Evolutionary conservation across 2,329 filamentous ascomycete genomes (phyloP).

Genomic region (Curvularia spicifera): DNA sequence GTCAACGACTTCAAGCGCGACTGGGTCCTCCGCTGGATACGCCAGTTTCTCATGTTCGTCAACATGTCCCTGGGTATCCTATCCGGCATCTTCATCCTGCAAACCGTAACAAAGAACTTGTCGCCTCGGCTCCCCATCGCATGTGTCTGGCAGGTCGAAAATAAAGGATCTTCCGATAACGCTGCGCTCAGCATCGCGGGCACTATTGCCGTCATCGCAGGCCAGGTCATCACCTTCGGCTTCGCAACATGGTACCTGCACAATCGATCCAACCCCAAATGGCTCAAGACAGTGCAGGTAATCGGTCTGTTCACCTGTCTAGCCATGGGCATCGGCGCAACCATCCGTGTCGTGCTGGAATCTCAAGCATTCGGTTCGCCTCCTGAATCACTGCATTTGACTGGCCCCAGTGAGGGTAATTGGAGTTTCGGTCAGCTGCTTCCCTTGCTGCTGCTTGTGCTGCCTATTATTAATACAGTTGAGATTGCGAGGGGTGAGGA

Average conservation of each 20-base stretch:
- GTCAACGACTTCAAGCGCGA: constrained; percentile 70
- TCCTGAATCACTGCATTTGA: constrained; percentile 53
- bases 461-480: constrained; percentile 65
- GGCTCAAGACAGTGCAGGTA: constrained; percentile 62
- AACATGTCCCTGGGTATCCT: constrained; percentile 66
- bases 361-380: constrained; percentile 67
- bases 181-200: constrained; percentile 61
- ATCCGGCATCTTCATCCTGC: constrained; percentile 64
- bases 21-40: constrained; percentile 70
- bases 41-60: constrained; percentile 69
- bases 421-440: constrained; percentile 71
- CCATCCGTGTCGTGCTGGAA: constrained; percentile 62
- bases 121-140: constrained; percentile 63
- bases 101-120: constrained; percentile 61
- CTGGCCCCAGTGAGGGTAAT: constrained; percentile 60
- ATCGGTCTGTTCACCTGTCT: constrained; percentile 59
- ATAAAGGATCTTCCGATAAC: constrained; percentile 49
- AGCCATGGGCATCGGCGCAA: constrained; percentile 65
- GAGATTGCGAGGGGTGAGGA: constrained; percentile 64
- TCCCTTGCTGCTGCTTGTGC: constrained; percentile 63
- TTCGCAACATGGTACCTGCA: constrained; percentile 71
- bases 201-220: constrained; percentile 67
- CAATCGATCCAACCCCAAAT: constrained; percentile 57
- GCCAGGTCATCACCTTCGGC: constrained; percentile 64
- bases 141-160: constrained; percentile 63